Evolutionary conservation across 495 filamentous ascomycete species (phyloP), one percentile per base, ranked within the genome.

Genomic region (Jackrogersella minutella): DNA sequence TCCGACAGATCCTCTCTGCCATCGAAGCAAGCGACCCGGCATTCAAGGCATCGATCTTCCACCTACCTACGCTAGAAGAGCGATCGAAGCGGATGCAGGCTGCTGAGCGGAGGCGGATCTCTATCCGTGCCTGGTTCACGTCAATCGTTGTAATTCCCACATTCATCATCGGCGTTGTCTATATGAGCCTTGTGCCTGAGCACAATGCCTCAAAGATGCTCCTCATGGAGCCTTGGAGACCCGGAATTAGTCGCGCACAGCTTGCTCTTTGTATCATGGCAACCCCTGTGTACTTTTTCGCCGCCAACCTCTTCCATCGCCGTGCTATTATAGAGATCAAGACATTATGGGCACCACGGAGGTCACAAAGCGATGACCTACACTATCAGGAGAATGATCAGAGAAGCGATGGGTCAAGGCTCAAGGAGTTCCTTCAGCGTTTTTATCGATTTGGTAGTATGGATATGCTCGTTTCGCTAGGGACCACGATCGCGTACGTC

Each of bases 371-470:
- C 2, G 44, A 31, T 16, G 44, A 26, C 4, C 13, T 49, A 14
- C 22, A n/a, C n/a, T 49, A 49, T 31, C n/a, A 30, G 2, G 26
- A 31, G 1, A 7, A 49, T 9, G 13, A 31, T 31, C 24, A 16
- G 5, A 31, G n/a, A 31, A 26, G 7, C 2, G 6, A n/a, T 8
- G 11, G n/a, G 26, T 2, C 44, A 26, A 49, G 9, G n/a, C 14
- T 26, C 5, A 28, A 19, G 26, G 93, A 93, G 0, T 72, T 96
- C 8, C 69, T 91, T 17, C 85, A 88, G 58, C 81, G 95, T 14
- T 93, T 98, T 66, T 94, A 93, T 67, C 87, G 91, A 11, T 98
- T 98, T 68, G 94, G 94, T 11, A 97, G 93, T 77, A 98, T 98
- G 94, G 96, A 97, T 70, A 87, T 95, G 74, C 83, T 98, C 58